Evolutionary conservation across 2,329 filamentous ascomycete species (phyloP).

Genomic region (Pezicula carpinea): DNA sequence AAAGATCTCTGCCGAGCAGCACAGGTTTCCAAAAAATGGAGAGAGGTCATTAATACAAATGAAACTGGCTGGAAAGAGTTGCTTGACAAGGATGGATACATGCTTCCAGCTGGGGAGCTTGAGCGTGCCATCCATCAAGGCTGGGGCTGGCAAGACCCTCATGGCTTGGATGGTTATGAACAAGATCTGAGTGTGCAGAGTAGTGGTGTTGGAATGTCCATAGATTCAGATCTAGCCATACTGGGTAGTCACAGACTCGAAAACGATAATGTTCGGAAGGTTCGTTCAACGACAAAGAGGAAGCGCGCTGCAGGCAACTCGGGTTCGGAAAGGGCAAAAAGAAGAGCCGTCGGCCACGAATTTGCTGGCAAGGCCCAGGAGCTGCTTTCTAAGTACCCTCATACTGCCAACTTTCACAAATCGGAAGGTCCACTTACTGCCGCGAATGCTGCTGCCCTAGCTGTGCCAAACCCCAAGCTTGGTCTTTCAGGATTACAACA

Average conservation of each 20-base stretch:
- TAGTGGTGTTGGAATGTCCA: slow-evolving; percentile 38
- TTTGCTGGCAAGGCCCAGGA: slow-evolving; percentile 21
- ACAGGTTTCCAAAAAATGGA: slow-evolving; percentile 92
- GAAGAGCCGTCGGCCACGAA: slow-evolving; percentile 24
- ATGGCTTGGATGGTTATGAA: slow-evolving; percentile 70
- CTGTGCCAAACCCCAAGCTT: slow-evolving; percentile 76
- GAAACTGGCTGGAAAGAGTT: slow-evolving; percentile 95
- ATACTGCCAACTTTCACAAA: slow-evolving; percentile 26
- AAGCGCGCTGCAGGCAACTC: slow-evolving; percentile 21
- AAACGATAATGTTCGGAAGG: slow-evolving; percentile 15
- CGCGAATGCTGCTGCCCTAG: slow-evolving; percentile 76
- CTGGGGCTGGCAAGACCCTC: slow-evolving; percentile 95
- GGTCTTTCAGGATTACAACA: slow-evolving; percentile 74
- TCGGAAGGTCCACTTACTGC: slow-evolving; percentile 83
- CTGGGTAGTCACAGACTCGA: slow-evolving; percentile 13
- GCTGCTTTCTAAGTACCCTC: slow-evolving; percentile 16
- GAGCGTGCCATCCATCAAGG: slow-evolving; percentile 82
- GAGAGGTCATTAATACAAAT: slow-evolving; percentile 83
- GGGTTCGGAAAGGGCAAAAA: slow-evolving; percentile 24
- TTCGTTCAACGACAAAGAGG: slow-evolving; percentile 26
- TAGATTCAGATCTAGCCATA: slow-evolving; percentile 43
- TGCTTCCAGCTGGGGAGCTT: slow-evolving; percentile 74
- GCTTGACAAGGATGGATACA: slow-evolving; percentile 79
- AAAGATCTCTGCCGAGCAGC: slow-evolving; percentile 84
- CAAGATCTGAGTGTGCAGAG: slow-evolving; percentile 63